These are phyloP conservation scores for Botrytis squamosa DNA, from an alignment of 2,329 filamentous ascomycete genomes.

Conservation along the genomic window DNA sequence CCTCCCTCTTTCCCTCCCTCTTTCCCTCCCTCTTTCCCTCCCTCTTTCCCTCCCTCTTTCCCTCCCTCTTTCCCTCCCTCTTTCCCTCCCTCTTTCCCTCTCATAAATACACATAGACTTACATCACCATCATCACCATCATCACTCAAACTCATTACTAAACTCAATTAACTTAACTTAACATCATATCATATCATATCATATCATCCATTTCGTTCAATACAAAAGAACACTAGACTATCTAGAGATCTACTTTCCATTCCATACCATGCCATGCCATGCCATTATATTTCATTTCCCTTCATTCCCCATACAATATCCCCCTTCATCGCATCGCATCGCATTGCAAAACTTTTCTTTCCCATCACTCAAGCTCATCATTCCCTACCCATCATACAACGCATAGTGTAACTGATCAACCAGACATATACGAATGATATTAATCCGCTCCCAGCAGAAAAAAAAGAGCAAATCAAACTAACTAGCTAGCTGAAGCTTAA, in stretches of 20 bases:
- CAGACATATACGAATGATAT: background rate
- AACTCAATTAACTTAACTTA: background rate
- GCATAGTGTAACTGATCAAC: background rate
- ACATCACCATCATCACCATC: too few relatives aligned
- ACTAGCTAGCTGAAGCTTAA: background rate
- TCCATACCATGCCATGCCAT: background rate
- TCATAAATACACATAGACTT: too few relatives aligned
- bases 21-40: too few relatives aligned
- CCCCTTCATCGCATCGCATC: background rate
- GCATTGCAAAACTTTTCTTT: background rate
- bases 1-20: too few relatives aligned
- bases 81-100: too few relatives aligned
- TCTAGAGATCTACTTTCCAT: background rate
- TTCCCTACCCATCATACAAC: background rate
- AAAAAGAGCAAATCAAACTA: background rate
- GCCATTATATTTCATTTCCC: background rate
- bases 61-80: too few relatives aligned
- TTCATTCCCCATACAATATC: background rate
- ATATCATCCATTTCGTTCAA: background rate
- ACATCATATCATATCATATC: too few relatives aligned
- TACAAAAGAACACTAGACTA: background rate
- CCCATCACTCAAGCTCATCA: background rate
- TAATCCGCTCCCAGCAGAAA: slow-evolving; percentile 10
- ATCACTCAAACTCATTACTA: background rate
- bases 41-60: too few relatives aligned